phyloP scores from a whole-genome alignment of 2,329 filamentous ascomycete genomes.

The Hypoxylon sp. region DNA sequence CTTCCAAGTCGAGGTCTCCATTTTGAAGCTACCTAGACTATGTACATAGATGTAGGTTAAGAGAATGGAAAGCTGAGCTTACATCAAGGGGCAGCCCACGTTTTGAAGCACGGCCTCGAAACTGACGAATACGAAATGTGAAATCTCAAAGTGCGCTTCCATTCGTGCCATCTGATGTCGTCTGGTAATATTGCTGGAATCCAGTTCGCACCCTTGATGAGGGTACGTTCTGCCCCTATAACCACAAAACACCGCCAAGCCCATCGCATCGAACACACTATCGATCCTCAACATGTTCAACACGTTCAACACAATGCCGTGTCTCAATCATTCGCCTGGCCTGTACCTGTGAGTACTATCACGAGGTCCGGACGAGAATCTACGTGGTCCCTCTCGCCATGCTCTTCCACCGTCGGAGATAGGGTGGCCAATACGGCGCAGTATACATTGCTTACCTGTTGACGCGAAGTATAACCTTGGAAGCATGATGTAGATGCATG shows the following conservation, averaged over 20 bases:
- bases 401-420: no score
- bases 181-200: not conserved
- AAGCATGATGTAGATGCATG: no score
- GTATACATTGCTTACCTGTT: no score
- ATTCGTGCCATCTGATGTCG: slow-evolving; percentile 7
- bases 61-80: slow-evolving; percentile 18
- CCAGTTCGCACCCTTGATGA: not conserved
- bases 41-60: no score
- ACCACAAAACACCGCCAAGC: slow-evolving; percentile 3
- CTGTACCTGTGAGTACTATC: no score
- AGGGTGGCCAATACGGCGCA: no score
- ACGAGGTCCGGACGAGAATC: not conserved
- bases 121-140: slow-evolving; percentile 6
- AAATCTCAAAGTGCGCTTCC: not conserved
- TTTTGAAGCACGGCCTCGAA: slow-evolving; percentile 33
- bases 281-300: not conserved
- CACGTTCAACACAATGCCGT: no score
- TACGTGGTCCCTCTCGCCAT: not conserved
- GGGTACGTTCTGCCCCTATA: not conserved
- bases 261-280: not conserved
- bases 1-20: slow-evolving; percentile 2
- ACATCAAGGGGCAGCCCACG: slow-evolving; percentile 23
- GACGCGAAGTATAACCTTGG: no score
- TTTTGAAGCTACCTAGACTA: slow-evolving; percentile 12
- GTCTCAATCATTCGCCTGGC: no score